Evolutionary conservation across 2,329 filamentous ascomycete genomes (phyloP).

Genomic region (Xylariales sp.): DNA sequence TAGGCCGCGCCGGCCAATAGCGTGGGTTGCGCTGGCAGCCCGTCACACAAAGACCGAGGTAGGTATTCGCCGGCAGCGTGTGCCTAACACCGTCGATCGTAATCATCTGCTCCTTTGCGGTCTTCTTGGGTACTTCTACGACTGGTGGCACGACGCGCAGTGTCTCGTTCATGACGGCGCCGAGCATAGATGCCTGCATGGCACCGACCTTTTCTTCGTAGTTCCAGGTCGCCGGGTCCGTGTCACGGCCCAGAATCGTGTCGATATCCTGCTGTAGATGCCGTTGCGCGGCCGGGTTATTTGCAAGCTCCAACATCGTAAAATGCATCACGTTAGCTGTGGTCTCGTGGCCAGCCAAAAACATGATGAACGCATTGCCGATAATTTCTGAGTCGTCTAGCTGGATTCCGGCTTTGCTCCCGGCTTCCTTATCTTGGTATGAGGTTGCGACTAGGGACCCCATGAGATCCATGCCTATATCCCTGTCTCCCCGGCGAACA

Average conservation of each 20-base stretch:
- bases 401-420: conserved; percentile 48
- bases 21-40: conserved; percentile 75
- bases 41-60: conserved; percentile 67
- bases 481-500: conserved; percentile 51
- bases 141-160: conserved; percentile 79
- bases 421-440: conserved; percentile 48
- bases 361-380: conserved; percentile 77
- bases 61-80: conserved; percentile 61
- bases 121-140: conserved; percentile 76
- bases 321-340: conserved; percentile 82
- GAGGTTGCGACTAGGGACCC: conserved; percentile 61
- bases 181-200: conserved; percentile 76
- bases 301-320: conserved; percentile 74
- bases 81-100: conserved; percentile 63
- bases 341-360: conserved; percentile 83
- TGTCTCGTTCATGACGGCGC: conserved; percentile 82
- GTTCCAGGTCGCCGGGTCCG: conserved; percentile 72
- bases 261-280: conserved; percentile 77
- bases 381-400: conserved; percentile 73
- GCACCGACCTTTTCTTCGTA: conserved; percentile 75
- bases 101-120: conserved; percentile 66
- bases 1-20: conserved; percentile 73
- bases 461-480: conserved; percentile 66
- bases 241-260: conserved; percentile 65
- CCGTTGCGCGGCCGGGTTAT: conserved; percentile 71